phyloP scores from a whole-genome alignment of 306 rosid species.

The Alnus glutinosa region DNA sequence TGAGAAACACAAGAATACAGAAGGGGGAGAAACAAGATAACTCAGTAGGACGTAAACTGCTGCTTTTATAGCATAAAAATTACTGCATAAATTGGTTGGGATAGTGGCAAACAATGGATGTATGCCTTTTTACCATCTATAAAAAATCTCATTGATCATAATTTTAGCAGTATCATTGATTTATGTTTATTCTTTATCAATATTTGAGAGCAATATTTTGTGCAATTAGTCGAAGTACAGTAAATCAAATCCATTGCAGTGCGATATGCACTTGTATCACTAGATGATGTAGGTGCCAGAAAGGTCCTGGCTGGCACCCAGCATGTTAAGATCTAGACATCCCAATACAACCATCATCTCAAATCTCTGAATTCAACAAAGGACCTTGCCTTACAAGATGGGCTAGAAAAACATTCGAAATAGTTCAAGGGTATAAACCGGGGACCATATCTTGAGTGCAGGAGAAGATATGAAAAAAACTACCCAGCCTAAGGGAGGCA shows the following conservation, averaged over 20 bases:
- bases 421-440: background rate
- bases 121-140: background rate
- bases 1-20: slow-evolving; percentile 35
- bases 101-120: background rate
- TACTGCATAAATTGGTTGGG: slow-evolving; percentile 3
- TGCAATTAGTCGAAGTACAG: background rate
- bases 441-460: background rate
- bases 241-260: background rate
- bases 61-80: slow-evolving; percentile 12
- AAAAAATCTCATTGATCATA: background rate
- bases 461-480: background rate
- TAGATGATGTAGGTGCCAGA: background rate
- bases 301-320: background rate
- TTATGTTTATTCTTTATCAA: background rate
- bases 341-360: background rate
- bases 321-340: background rate
- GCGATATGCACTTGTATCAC: background rate
- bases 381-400: background rate
- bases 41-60: slow-evolving; percentile 6
- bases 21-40: slow-evolving; percentile 4
- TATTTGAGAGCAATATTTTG: background rate
- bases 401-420: background rate
- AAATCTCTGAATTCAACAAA: background rate
- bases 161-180: background rate
- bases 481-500: background rate